A percentile compares a stretch with the other conserved stretches of the same genome.
Evolutionary conservation across 2,329 filamentous ascomycete species (phyloP).

Genomic region (Monilinia laxa): DNA sequence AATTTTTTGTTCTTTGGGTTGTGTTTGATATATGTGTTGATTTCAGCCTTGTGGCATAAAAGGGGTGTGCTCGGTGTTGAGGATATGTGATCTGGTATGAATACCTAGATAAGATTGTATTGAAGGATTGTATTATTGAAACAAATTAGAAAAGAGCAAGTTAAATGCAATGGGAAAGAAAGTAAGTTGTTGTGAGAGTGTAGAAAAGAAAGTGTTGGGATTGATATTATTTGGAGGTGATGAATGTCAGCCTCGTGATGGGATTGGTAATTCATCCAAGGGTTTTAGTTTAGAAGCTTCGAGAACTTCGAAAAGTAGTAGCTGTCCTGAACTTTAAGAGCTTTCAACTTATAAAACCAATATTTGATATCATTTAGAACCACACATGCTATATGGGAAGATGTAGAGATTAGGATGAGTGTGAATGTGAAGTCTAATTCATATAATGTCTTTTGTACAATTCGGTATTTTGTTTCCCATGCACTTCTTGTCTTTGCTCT

Average conservation of each 20-base stretch:
- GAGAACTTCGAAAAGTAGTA: conserved; percentile 7
- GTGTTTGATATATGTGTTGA: background rate
- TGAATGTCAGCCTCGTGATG: conserved; percentile 10
- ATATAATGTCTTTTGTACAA: conserved; percentile 24
- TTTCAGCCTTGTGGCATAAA: conserved; percentile 7
- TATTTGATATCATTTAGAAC: background rate
- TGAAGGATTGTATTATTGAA: background rate
- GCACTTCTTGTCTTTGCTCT: conserved; percentile 15
- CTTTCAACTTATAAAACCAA: background rate
- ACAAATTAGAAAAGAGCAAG: background rate
- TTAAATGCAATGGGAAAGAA: background rate
- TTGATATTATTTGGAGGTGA: background rate
- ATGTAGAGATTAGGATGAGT: background rate
- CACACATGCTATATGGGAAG: background rate
- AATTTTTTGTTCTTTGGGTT: background rate
- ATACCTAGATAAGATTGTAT: background rate
- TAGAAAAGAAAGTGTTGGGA: background rate
- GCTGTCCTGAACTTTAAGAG: background rate
- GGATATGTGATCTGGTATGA: background rate
- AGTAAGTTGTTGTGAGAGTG: background rate
- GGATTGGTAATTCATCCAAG: conserved; percentile 14
- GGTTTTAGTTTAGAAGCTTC: conserved; percentile 5
- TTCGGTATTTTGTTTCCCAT: conserved; percentile 14
- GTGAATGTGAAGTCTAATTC: conserved; percentile 22
- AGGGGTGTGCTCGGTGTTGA: background rate